A percentile compares a stretch with the other conserved stretches of the same genome.
These are phyloP conservation scores for Penicillium digitatum DNA, from an alignment of 2,329 filamentous ascomycete species.

Conservation along the genomic window DNA sequence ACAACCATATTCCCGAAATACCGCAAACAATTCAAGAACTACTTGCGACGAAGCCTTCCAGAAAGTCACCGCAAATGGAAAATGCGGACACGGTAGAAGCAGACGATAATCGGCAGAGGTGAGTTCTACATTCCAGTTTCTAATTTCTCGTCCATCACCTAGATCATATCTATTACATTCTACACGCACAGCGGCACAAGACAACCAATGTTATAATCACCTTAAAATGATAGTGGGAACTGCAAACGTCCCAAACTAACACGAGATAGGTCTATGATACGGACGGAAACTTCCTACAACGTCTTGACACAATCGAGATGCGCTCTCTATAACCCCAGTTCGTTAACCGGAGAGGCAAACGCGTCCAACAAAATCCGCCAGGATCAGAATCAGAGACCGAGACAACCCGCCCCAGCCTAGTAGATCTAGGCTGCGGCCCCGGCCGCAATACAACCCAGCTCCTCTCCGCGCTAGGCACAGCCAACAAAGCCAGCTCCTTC, in stretches of 20 bases:
- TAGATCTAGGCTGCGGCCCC: conserved; percentile 65
- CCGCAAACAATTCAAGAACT: conserved; percentile 21
- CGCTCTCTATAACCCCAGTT: conserved; percentile 49
- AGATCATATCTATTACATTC: not conserved
- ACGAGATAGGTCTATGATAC: conserved; percentile 54
- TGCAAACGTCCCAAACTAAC: not conserved
- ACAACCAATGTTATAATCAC: not conserved
- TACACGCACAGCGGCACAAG: not conserved
- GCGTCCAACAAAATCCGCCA: not conserved
- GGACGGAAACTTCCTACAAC: conserved; percentile 64
- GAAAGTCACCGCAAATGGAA: conserved; percentile 14
- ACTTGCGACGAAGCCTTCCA: conserved; percentile 4
- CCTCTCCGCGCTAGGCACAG: conserved; percentile 12
- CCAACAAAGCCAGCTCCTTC: conserved; percentile 11
- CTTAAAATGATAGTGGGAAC: no score
- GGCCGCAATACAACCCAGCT: conserved; percentile 60
- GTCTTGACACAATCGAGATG: conserved; percentile 58
- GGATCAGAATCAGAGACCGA: conserved; percentile 1
- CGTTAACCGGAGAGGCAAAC: conserved; percentile 31
- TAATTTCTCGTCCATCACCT: not conserved
- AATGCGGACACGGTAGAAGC: conserved; percentile 38
- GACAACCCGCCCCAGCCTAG: conserved; percentile 38
- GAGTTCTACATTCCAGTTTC: not conserved
- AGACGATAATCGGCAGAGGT: conserved; percentile 40
- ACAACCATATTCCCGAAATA: conserved; percentile 7